A percentile compares a stretch with the other conserved stretches of the same genome.
Conservation (phyloP, 495 filamentous ascomycete genomes). For the Aspergillus leporis region DNA sequence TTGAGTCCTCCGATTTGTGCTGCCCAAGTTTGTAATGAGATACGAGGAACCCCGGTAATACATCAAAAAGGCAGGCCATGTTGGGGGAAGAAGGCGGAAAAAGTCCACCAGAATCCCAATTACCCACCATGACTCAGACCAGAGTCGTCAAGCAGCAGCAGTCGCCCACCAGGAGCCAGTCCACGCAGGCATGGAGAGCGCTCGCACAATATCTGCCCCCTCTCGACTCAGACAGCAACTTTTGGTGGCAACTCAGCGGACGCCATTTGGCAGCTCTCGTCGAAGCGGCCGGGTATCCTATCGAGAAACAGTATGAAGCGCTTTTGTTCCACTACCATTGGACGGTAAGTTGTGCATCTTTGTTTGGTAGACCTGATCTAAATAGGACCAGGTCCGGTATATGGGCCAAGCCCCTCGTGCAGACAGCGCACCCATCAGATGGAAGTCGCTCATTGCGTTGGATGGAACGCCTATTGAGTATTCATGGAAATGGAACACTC, state of each 20-base stretch:
- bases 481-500: constrained; percentile 31
- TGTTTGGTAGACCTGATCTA: background rate
- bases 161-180: too few relatives aligned
- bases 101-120: too few relatives aligned
- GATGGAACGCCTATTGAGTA: constrained; percentile 26
- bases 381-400: constrained; percentile 3
- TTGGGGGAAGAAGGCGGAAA: too few relatives aligned
- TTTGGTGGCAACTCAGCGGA: constrained; percentile 25
- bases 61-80: too few relatives aligned
- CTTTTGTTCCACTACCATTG: constrained; percentile 22
- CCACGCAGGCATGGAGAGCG: background rate
- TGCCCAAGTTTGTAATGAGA: too few relatives aligned
- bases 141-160: too few relatives aligned
- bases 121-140: too few relatives aligned
- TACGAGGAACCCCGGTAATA: too few relatives aligned
- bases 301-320: constrained; percentile 15
- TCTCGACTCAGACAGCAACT: constrained; percentile 5
- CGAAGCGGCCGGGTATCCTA: constrained; percentile 16
- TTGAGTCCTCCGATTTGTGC: too few relatives aligned
- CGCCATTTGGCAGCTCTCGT: constrained; percentile 16
- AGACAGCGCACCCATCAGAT: constrained; percentile 15
- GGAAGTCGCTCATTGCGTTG: constrained; percentile 17
- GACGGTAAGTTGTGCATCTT: background rate
- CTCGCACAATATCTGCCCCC: constrained; percentile 3
- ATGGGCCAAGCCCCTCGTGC: constrained; percentile 12